These are phyloP conservation scores for Tetrapisispora taiwanensis DNA, from an alignment of 805 yeast genomes.

Conservation along the genomic window DNA sequence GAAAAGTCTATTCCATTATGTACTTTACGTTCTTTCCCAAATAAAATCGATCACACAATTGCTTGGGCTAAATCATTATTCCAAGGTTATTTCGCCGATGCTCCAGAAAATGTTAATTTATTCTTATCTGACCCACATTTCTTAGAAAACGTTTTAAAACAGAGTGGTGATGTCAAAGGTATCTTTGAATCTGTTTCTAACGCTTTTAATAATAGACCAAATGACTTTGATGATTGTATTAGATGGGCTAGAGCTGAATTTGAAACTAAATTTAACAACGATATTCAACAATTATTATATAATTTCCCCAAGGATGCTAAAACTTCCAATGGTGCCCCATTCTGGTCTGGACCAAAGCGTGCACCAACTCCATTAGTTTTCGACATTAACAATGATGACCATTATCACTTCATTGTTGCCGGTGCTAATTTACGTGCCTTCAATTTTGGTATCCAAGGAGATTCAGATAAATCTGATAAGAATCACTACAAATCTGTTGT, in stretches of 20 bases:
- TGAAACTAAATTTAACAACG: conserved; percentile 75
- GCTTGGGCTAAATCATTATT: conserved; percentile 97
- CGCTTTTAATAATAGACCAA: conserved; percentile 72
- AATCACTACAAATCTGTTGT: conserved; percentile 46
- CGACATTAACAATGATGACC: conserved; percentile 66
- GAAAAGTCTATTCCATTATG: conserved; percentile 96
- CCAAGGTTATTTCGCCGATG: conserved; percentile 81
- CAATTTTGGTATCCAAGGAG: conserved; percentile 82
- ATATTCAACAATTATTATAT: conserved; percentile 79
- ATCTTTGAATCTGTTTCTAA: conserved; percentile 71
- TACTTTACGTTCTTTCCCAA: conserved; percentile 94
- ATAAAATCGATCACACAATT: conserved; percentile 95
- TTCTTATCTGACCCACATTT: conserved; percentile 87
- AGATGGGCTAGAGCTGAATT: conserved; percentile 90
- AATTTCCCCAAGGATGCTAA: conserved; percentile 93
- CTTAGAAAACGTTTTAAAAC: conserved; percentile 84
- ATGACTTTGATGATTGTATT: conserved; percentile 85
- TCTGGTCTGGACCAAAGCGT: conserved; percentile 97
- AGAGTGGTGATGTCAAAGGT: conserved; percentile 83
- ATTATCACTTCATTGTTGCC: conserved; percentile 71
- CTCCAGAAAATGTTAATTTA: conserved; percentile 88
- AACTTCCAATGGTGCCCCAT: conserved; percentile 83
- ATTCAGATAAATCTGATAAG: conserved; percentile 38
- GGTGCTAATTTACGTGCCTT: conserved; percentile 88
- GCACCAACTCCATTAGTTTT: conserved; percentile 83